These are phyloP conservation scores for Komagataea norvegica DNA, from an alignment of 1,139 yeast genomes.

Conservation along the genomic window DNA sequence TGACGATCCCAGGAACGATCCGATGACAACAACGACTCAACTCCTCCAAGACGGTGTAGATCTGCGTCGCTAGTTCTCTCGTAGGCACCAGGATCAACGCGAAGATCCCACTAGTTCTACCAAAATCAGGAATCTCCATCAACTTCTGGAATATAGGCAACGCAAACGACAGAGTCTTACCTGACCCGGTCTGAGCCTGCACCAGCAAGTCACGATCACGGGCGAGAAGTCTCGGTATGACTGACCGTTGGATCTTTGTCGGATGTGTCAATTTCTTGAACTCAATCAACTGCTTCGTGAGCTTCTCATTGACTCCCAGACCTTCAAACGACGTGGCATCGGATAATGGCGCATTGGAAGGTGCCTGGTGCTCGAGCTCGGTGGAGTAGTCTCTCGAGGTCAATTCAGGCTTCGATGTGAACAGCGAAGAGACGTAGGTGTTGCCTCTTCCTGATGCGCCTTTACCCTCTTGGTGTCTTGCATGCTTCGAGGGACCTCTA, in stretches of 20 bases:
- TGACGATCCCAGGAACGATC: conserved; percentile 87
- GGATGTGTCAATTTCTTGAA: conserved; percentile 64
- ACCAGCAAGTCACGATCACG: conserved; percentile 68
- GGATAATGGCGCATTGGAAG: conserved; percentile 82
- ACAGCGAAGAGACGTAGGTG: conserved; percentile 67
- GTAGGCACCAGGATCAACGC: conserved; percentile 90
- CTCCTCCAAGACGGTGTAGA: conserved; percentile 72
- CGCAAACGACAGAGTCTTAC: conserved; percentile 82
- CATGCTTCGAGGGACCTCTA: conserved; percentile 29
- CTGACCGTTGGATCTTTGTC: conserved; percentile 79
- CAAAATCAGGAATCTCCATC: conserved; percentile 46
- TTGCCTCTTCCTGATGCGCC: conserved; percentile 22
- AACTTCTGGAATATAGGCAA: conserved; percentile 76
- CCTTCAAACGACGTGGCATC: conserved; percentile 69
- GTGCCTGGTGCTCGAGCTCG: conserved; percentile 36
- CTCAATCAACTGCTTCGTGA: conserved; percentile 52
- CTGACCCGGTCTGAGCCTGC: conserved; percentile 95
- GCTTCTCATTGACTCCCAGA: conserved; percentile 56
- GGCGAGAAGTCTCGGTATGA: conserved; percentile 61
- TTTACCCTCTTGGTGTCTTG: conserved; percentile 24
- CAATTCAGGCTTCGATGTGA: conserved; percentile 63
- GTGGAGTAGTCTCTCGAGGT: conserved; percentile 28
- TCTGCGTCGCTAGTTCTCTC: conserved; percentile 91
- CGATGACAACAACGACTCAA: conserved; percentile 70
- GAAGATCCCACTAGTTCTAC: conserved; percentile 78